Evolutionary conservation across 345 rosid species (phyloP), one percentile per base, ranked within the genome.

Genomic region (Eucalyptus lansdowneana): DNA sequence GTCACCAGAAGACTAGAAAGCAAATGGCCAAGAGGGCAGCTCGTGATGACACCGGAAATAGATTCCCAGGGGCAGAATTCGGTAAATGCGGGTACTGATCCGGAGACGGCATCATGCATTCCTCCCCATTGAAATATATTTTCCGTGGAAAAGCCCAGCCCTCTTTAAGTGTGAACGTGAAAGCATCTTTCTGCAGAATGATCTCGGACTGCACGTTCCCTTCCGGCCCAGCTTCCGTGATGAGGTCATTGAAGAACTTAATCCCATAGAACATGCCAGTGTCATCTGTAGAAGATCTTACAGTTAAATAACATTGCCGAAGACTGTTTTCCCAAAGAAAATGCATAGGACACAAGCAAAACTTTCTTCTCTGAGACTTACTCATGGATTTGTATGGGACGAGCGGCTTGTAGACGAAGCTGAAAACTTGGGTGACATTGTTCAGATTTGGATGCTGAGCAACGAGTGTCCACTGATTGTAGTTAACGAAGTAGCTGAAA

Each of bases 71-170:
- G 85, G 92, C 27, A 4, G 92, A 90, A 87, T 90, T 94, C 16
- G 95, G 95, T 88, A 92, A 88, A 90, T 91, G 92, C 3, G 95
- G 95, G 89, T 94, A 93, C 45, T 92, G 87, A 87, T 92, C 94
- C 0, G 94, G 95, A 86, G 95, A 92, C 12, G 95, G 95, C 95
- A 94, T 91, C 53, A 92, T 91, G 49, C 95, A 94, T 47, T 91
- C 89, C 45, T 92, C 95, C 3, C 95, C 95, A 50, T 94, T 94
- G 93, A 96, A 96, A 80, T 95, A 94, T 13, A 96, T 92, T 91
- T 94, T 94, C 87, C 93, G 88, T n/a, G 98, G 98, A 89, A 96
- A 95, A 42, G 95, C 96, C 98, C 98, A 96, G 47, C 98, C 97
- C 89, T 94, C 93, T 24, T 94, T 94, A 44, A 95, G 90, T 49